Evolutionary conservation across 768 basidiomycete species (phyloP).

Genomic region (Tremella mesenterica): DNA sequence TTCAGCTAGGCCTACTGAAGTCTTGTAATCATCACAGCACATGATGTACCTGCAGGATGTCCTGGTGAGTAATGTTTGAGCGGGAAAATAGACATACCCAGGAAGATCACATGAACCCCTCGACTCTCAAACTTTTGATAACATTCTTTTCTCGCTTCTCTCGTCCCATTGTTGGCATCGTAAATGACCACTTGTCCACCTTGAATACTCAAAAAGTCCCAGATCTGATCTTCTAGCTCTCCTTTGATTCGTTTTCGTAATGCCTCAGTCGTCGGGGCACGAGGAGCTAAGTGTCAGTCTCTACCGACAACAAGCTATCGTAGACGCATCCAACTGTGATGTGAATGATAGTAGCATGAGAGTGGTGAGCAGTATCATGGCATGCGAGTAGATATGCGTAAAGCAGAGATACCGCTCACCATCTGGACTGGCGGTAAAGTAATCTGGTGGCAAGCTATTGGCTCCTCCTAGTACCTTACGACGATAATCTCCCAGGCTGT

Average conservation of each 20-base stretch:
- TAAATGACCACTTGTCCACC: slow-evolving; percentile 95
- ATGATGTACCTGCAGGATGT: slow-evolving; percentile 9
- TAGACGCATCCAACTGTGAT: too few relatives aligned
- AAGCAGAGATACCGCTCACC: not conserved
- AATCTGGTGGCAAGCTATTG: slow-evolving; percentile 79
- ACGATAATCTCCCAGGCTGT: slow-evolving; percentile 90
- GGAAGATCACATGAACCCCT: slow-evolving; percentile 85
- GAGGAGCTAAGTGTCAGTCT: slow-evolving; percentile 42
- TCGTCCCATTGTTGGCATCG: slow-evolving; percentile 89
- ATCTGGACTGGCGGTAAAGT: slow-evolving; percentile 63
- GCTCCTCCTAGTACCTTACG: slow-evolving; percentile 81
- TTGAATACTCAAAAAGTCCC: slow-evolving; percentile 68
- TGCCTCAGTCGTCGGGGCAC: slow-evolving; percentile 65
- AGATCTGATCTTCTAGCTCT: slow-evolving; percentile 81
- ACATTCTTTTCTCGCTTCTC: slow-evolving; percentile 57
- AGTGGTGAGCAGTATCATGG: not conserved
- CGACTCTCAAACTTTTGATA: slow-evolving; percentile 75
- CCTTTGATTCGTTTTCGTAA: slow-evolving; percentile 64
- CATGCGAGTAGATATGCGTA: not conserved
- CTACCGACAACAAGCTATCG: too few relatives aligned
- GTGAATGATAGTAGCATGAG: too few relatives aligned
- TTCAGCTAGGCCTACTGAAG: too few relatives aligned
- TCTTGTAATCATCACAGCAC: not conserved
- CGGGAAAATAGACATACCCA: slow-evolving; percentile 52
- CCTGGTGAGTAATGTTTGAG: not conserved